A percentile compares a stretch with the other conserved stretches of the same genome.
Evolutionary conservation across 176 grass and related monocot genomes (phyloP).

Genomic region (Paspalum vaginatum): DNA sequence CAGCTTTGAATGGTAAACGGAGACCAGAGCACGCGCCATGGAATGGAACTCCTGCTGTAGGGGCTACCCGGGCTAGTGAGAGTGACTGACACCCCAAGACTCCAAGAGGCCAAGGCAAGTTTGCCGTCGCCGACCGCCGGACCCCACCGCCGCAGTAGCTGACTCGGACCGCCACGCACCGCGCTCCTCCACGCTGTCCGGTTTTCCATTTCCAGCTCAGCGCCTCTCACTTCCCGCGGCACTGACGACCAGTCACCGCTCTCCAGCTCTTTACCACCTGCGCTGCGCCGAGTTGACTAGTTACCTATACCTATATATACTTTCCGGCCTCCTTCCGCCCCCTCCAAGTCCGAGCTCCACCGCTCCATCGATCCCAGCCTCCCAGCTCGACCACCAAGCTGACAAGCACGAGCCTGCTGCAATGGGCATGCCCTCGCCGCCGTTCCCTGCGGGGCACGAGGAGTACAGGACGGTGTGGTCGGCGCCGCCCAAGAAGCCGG

Average conservation of each 20-base stretch:
- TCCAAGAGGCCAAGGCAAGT: neutral
- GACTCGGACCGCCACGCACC: constrained; percentile 10
- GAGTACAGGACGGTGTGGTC: constrained; percentile 51
- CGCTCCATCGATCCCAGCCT: constrained; percentile 21
- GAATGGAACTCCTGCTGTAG: neutral
- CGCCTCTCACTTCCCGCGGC: constrained; percentile 10
- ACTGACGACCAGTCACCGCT: constrained; percentile 11
- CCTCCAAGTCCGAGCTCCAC: constrained; percentile 32
- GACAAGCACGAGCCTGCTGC: neutral
- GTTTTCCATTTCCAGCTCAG: neutral
- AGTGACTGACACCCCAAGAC: too few species aligned
- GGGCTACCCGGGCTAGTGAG: neutral
- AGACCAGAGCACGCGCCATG: neutral
- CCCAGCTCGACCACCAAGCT: neutral
- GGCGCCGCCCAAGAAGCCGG: constrained; percentile 63
- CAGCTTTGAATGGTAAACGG: constrained; percentile 24
- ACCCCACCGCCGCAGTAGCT: constrained; percentile 1
- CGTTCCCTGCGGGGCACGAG: neutral
- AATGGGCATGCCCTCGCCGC: constrained; percentile 21
- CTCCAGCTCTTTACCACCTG: neutral
- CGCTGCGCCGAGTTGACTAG: neutral
- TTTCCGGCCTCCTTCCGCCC: neutral
- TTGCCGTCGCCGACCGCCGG: neutral
- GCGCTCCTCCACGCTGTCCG: neutral
- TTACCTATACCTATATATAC: constrained; percentile 47